These are phyloP conservation scores for Phytophthora europaea DNA, from an alignment of 352 stramenopile species.

Conservation along the genomic window DNA sequence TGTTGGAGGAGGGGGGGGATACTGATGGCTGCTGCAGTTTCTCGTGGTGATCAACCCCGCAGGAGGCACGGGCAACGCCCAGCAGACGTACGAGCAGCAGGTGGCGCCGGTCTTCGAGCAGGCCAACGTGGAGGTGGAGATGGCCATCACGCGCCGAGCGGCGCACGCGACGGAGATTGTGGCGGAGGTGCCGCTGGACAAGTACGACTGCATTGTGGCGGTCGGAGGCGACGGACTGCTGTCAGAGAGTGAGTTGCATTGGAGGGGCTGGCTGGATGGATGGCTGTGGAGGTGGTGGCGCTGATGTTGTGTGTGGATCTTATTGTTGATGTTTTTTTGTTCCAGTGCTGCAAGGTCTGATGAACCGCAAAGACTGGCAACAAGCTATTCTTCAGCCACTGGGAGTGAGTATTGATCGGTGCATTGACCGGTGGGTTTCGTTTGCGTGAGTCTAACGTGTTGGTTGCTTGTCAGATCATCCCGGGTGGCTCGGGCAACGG, in stretches of 20 bases:
- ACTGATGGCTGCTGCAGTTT: conserved; percentile 48
- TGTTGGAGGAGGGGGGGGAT: neutral
- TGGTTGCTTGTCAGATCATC: conserved; percentile 38
- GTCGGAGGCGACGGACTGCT: conserved; percentile 79
- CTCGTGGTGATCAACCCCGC: conserved; percentile 79
- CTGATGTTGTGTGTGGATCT: conserved; percentile 12
- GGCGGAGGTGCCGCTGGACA: conserved; percentile 48
- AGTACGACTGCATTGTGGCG: conserved; percentile 73
- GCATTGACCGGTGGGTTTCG: neutral
- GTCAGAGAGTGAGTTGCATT: conserved; percentile 62
- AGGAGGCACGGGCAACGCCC: conserved; percentile 61
- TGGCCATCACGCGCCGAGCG: conserved; percentile 57
- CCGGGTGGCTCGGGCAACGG: conserved; percentile 76
- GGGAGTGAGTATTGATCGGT: conserved; percentile 41
- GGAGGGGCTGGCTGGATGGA: neutral
- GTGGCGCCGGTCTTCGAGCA: conserved; percentile 67
- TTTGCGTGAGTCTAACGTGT: conserved; percentile 12
- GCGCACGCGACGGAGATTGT: conserved; percentile 70
- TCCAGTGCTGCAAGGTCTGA: conserved; percentile 79
- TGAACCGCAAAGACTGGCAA: conserved; percentile 69
- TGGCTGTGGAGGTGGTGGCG: neutral
- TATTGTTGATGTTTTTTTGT: neutral
- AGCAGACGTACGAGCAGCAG: conserved; percentile 58
- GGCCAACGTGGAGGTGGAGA: conserved; percentile 66
- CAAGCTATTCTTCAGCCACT: conserved; percentile 63